Conservation (phyloP, 2,329 filamentous ascomycete genomes). For the Phialophora tarda region DNA sequence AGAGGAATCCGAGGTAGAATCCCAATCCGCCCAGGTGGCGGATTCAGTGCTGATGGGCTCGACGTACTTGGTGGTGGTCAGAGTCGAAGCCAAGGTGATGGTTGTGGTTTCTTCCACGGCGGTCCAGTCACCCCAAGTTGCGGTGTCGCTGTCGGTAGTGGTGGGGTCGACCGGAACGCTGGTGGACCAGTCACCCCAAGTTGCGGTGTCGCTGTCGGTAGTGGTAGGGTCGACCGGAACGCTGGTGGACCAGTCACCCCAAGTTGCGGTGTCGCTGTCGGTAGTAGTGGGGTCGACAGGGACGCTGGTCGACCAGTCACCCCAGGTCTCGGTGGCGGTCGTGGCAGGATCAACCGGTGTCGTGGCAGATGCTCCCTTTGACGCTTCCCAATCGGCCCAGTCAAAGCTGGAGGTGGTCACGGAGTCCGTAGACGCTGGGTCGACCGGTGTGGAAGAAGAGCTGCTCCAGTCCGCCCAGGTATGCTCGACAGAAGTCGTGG, state of each 20-base stretch:
- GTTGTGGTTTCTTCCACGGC: slow-evolving; percentile 60
- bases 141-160: slow-evolving; percentile 52
- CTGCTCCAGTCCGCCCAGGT: slow-evolving; percentile 65
- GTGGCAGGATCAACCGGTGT: slow-evolving; percentile 17
- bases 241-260: slow-evolving; percentile 25
- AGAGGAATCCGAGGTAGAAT: slow-evolving; percentile 24
- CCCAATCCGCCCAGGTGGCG: slow-evolving; percentile 39
- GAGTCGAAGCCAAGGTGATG: slow-evolving; percentile 65
- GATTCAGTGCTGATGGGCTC: slow-evolving; percentile 70
- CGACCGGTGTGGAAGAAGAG: slow-evolving; percentile 65
- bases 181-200: slow-evolving; percentile 29
- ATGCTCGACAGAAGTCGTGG: slow-evolving; percentile 61
- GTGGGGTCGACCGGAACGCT: slow-evolving; percentile 15
- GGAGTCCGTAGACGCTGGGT: slow-evolving; percentile 48
- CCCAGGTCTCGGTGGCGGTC: slow-evolving; percentile 28
- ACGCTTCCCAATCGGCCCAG: slow-evolving; percentile 54
- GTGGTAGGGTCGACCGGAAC: slow-evolving; percentile 11
- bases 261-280: slow-evolving; percentile 53
- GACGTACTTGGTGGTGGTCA: slow-evolving; percentile 71
- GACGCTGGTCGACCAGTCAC: slow-evolving; percentile 21
- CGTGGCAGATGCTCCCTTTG: slow-evolving; percentile 2
- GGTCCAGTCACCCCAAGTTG: slow-evolving; percentile 40
- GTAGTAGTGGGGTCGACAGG: slow-evolving; percentile 15
- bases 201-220: slow-evolving; percentile 53
- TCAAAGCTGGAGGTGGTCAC: slow-evolving; percentile 7